These are phyloP conservation scores for Maudiozyma turicensis DNA, from an alignment of 805 yeast species.

Conservation along the genomic window DNA sequence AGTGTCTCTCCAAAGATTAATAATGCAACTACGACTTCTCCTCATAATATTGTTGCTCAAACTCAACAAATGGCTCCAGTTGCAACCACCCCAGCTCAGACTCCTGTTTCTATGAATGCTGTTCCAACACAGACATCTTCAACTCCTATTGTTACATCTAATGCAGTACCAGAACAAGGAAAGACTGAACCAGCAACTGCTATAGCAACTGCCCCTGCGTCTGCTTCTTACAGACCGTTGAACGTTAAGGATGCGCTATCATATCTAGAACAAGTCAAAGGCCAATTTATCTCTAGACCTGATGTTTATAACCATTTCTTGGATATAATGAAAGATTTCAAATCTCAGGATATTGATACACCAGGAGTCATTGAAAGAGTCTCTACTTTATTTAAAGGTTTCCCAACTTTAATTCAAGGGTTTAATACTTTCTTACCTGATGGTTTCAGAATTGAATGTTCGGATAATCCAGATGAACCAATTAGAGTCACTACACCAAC, in stretches of 20 bases:
- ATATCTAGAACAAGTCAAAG: constrained; percentile 90
- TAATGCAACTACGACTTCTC: not conserved
- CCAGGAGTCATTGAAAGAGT: constrained; percentile 98
- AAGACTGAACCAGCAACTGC: not conserved
- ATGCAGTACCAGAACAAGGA: not conserved
- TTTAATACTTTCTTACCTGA: constrained; percentile 96
- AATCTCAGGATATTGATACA: constrained; percentile 90
- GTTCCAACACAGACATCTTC: not conserved
- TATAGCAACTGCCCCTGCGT: not conserved
- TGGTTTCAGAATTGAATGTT: constrained; percentile 89
- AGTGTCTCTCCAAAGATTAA: constrained; percentile 3
- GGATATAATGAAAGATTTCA: constrained; percentile 98
- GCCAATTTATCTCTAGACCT: constrained; percentile 84
- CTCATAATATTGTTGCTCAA: not conserved
- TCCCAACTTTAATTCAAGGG: constrained; percentile 89
- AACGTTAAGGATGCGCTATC: constrained; percentile 95
- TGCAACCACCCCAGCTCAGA: not conserved
- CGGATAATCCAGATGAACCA: constrained; percentile 80
- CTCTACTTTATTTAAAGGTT: constrained; percentile 82
- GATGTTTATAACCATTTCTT: constrained; percentile 93
- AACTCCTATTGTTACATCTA: not conserved
- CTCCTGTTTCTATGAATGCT: not conserved
- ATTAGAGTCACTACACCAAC: constrained; percentile 92
- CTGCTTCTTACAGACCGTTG: constrained; percentile 53
- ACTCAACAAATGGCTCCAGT: not conserved